Conservation (phyloP, 768 basidiomycete species). For the Hericium erinaceus region DNA sequence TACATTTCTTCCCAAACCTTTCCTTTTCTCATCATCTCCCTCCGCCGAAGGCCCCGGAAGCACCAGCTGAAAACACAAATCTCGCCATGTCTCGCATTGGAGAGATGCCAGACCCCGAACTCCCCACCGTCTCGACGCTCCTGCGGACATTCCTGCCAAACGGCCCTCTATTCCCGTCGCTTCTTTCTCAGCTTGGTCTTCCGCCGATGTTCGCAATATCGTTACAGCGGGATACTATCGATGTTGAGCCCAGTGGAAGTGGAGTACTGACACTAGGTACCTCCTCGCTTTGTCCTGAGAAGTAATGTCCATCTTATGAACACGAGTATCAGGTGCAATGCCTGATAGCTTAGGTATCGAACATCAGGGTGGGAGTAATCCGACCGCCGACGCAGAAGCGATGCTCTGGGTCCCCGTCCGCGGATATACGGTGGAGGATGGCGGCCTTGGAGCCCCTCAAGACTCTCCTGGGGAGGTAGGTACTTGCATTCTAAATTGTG, state of each 20-base stretch:
- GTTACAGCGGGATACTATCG: constrained; percentile 59
- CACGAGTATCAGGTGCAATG: no score
- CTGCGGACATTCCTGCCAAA: constrained; percentile 22
- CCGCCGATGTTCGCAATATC: constrained; percentile 36
- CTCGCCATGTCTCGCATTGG: no score
- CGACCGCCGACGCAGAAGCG: constrained; percentile 40
- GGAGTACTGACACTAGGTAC: constrained; percentile 61
- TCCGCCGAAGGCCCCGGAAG: not conserved
- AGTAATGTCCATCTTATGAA: no score
- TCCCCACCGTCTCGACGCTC: constrained; percentile 9
- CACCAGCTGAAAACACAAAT: not conserved
- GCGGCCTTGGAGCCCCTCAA: constrained; percentile 45
- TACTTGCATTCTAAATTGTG: no score
- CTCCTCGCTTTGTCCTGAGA: not conserved
- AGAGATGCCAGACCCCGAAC: not conserved
- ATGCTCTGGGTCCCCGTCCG: constrained; percentile 63
- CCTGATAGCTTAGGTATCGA: no score
- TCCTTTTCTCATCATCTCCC: constrained; percentile 1
- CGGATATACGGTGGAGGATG: constrained; percentile 38
- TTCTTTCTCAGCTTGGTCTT: constrained; percentile 27
- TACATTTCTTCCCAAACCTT: constrained; percentile 9
- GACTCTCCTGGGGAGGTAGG: constrained; percentile 45
- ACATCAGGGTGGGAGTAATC: constrained; percentile 15
- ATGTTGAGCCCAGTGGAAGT: constrained; percentile 52
- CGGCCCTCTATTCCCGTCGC: constrained; percentile 26